Evolutionary conservation across 2,329 filamentous ascomycete genomes (phyloP), one percentile per base, ranked within the genome.

Genomic region (Aspergillus alliaceus): DNA sequence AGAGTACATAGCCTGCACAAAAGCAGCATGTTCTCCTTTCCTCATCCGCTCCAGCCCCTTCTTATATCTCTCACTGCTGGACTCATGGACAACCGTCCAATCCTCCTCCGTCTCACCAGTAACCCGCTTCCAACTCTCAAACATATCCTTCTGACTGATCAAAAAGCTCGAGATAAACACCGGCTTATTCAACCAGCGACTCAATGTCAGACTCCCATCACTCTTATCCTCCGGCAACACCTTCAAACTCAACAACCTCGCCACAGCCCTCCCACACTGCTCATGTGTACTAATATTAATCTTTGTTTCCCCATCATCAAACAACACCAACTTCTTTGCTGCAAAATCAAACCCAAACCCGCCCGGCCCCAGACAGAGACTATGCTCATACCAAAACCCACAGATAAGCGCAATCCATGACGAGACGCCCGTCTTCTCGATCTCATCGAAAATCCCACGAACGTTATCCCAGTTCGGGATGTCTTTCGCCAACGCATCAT

Each of bases 101-200:
- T 89, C 86, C 0, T 68, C 72, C 42, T 86, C 82, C 2, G 74
- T 81, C 0, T 81, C 84, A 0, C 80, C 80, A 0, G 82, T 80
- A 2, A 86, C 84, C 0, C 82, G 79, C 61, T 86, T 77, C 12
- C 86, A 68, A 15, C 80, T 80, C 31, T 82, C 80, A 35, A 90
- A 77, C 77, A 90, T 88, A 27, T 90, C 86, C 11, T 78, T 76
- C 71, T 90, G 88, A 47, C 72, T 84, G 56, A 86, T 66, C 11
- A 72, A 68, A 71, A 88, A 90, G 54, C 82, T 86, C 3, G 75
- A 77, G 25, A 86, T 68, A 60, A 76, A 82, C 1, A 86, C 65
- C 0, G 69, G 60, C 32, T 77, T 75, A 68, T 86, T 84, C 39
- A 54, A 54, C 31, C 59, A 67, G 15, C 59, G 53, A 5, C 50